These are phyloP conservation scores for Saccharomyces eubayanus DNA, from an alignment of 805 yeast genomes.

Conservation along the genomic window DNA sequence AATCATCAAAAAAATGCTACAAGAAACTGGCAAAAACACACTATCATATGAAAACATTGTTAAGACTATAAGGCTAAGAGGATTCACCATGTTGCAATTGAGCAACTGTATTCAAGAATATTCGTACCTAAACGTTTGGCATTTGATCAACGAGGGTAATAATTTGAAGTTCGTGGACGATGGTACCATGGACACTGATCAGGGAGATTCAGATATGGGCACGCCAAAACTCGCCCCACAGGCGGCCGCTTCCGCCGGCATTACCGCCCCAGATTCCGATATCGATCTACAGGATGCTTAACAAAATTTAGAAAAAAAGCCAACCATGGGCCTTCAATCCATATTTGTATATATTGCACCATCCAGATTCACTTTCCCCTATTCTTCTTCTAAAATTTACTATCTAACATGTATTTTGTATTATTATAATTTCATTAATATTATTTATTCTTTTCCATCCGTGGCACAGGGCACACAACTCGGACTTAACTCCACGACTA, in stretches of 20 bases:
- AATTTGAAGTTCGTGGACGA: conserved; percentile 49
- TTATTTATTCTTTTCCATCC: not conserved
- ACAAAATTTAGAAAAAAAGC: not conserved
- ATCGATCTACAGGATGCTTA: not conserved
- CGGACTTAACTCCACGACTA: not conserved
- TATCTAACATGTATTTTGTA: not conserved
- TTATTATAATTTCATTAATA: not conserved
- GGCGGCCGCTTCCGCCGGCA: not conserved
- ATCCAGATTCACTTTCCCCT: not conserved
- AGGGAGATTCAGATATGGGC: not conserved
- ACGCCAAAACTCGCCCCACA: not conserved
- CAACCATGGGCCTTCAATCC: not conserved
- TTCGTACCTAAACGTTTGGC: conserved; percentile 65
- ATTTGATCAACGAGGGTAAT: conserved; percentile 61
- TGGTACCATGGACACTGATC: conserved; percentile 21
- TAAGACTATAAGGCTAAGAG: conserved; percentile 65
- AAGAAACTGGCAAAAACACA: conserved; percentile 31
- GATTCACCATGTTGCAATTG: conserved; percentile 74
- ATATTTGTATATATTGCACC: not conserved
- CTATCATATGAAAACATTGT: conserved; percentile 43
- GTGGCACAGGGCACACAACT: not conserved
- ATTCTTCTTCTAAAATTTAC: not conserved
- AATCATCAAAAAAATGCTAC: conserved; percentile 54
- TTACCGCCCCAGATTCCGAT: not conserved
- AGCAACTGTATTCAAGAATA: conserved; percentile 70